Base-by-base conservation (phyloP, 345 rosid species). In the Populus tremula region DNA sequence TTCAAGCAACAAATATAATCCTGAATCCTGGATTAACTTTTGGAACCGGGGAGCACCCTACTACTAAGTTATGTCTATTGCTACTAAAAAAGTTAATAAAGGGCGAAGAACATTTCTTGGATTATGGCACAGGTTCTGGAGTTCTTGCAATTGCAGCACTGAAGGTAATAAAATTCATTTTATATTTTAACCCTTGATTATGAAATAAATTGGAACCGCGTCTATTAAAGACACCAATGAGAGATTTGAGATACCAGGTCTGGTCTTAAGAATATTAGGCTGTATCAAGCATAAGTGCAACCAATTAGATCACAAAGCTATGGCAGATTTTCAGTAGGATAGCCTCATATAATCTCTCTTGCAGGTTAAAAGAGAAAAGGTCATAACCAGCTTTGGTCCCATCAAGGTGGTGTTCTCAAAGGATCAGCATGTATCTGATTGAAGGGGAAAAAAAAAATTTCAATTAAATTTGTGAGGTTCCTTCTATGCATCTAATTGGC, bases 111-210 rank as follows among this genome's bases (percentile, higher is more conserved):
- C 45, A 36, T 71, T 81, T 95, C 87, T 87, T 93, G 68, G 97
- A 95, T 83, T 93, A 95, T 59, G 98, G 98, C 79, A 94, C 97
- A 33, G 97, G 98, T 74, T 93, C 98, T 17, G 98, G 98, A 45
- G 79, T 94, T 82, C 93, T 94, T 67, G 95, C 94, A 74, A 91
- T 93, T 70, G 97, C 98, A 70, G 98, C 96, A 62, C 88, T 91
- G 65, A 93, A 90, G 97, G 98, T 95, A 77, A 63, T 76, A 25
- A 67, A 16, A 38, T 43, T 38, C 43, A 61, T 41, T 18, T 50
- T 62, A 23, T 18, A 54, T 39, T n/a, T 38, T 18, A n/a, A 33
- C 13, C 65, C 21, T 67, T 54, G 66, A 31, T 67, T 31, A 23
- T 7, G 49, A 61, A 41, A 4, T 67, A 65, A 18, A 50, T 50